Evolutionary conservation across 257 asterid species (phyloP).

Genomic region (Solanum paucissectum): DNA sequence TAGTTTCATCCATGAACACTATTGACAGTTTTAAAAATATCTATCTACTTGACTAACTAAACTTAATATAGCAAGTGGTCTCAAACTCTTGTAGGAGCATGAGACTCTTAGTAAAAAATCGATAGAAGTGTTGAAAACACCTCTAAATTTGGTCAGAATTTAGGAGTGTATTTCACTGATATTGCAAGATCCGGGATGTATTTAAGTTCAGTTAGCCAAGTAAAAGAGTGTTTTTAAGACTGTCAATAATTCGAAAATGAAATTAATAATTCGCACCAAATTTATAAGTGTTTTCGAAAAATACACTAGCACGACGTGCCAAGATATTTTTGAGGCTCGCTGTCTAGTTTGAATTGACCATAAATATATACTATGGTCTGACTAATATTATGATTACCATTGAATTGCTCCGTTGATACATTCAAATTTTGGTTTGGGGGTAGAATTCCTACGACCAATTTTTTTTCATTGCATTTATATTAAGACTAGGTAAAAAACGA

Average conservation of each 20-base stretch:
- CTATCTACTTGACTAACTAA: background rate
- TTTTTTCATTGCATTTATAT: background rate
- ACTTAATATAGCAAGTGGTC: too few relatives aligned
- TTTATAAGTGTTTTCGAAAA: background rate
- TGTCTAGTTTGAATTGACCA: background rate
- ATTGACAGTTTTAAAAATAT: background rate
- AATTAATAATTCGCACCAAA: too few relatives aligned
- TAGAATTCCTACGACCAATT: background rate
- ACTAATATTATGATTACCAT: background rate
- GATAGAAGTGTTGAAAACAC: too few relatives aligned
- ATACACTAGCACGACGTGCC: background rate
- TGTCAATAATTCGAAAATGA: too few relatives aligned
- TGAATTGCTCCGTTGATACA: background rate
- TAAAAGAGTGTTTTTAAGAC: too few relatives aligned
- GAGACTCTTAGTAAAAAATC: too few relatives aligned
- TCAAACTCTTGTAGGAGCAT: too few relatives aligned
- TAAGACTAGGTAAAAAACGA: background rate
- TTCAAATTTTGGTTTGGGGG: background rate
- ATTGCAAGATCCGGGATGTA: too few relatives aligned
- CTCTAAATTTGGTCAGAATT: too few relatives aligned
- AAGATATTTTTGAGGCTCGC: background rate
- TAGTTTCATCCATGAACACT: fast-evolving
- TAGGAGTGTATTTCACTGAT: too few relatives aligned
- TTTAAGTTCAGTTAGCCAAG: too few relatives aligned
- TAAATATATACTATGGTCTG: background rate